Base-by-base conservation (phyloP, 495 filamentous ascomycete genomes). In the Hyphodiscus hymeniophilus region DNA sequence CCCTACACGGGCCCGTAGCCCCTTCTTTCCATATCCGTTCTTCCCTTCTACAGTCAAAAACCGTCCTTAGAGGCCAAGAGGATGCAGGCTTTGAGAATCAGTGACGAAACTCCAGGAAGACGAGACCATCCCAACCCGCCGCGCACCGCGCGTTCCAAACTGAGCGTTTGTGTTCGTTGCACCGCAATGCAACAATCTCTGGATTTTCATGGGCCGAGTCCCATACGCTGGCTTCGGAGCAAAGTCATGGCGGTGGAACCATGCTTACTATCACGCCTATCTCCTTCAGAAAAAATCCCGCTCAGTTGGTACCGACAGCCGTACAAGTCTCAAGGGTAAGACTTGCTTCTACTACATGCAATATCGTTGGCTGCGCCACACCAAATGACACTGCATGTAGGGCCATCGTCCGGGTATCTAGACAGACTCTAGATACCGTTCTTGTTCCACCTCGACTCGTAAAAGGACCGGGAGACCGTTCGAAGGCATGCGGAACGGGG, bases 261-360 rank as follows among this genome's bases (percentile, higher is more conserved):
- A 66, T 63, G 47, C 71, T 72, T 72, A 72, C 71, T 72, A 74
- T 74, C 69, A 65, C 69, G 68, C 68, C 71, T 74, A 57, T 72
- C 71, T 70, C 71, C 69, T 72, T 72, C 68, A 72, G 69, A 74
- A 70, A 70, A 63, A 64, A 66, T 63, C 65, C 64, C 60, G 44
- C 51, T 36, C 42, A 50, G 47, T 30, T 41, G 31, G 48, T 45
- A 54, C 42, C 26, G 43, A 15, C 22, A 39, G 48, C 21, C 3
- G 28, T 34, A 31, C 21, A 39, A 5, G 16, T 46, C 38, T 28
- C 26, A 28, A 28, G n/a, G n/a, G n/a, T 28, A 10, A 5, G 26
- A 10, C 26, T 28, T 28, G 26, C 26, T 4, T 28, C 10, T 5
- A 28, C 26, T 28, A 10, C 26, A 28, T 10, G 10, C 26, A 5